Conservation (phyloP, 2,329 filamentous ascomycete genomes). For the Xylariaceae sp. region DNA sequence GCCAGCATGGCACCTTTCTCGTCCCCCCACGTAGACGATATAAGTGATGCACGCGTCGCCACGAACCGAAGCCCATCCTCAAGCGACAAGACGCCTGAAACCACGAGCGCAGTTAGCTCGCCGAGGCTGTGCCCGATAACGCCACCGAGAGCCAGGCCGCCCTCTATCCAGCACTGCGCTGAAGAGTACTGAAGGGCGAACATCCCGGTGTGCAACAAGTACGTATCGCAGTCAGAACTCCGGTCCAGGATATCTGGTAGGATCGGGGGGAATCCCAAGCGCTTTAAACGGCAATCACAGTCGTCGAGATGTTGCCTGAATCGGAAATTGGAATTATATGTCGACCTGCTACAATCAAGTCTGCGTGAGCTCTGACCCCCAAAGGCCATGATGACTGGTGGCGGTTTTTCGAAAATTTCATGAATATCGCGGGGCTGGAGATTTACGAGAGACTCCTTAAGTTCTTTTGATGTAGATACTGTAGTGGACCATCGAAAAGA, state of each 20-base stretch:
- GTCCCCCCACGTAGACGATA: slow-evolving; percentile 33
- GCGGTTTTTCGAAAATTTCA: neutral
- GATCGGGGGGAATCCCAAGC: slow-evolving; percentile 26
- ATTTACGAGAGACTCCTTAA: neutral
- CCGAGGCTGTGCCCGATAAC: slow-evolving; percentile 43
- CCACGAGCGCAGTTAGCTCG: slow-evolving; percentile 39
- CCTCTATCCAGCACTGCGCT: slow-evolving; percentile 37
- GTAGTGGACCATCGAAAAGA: neutral
- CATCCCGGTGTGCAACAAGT: slow-evolving; percentile 38
- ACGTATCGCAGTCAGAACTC: slow-evolving; percentile 21
- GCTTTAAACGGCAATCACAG: slow-evolving; percentile 12
- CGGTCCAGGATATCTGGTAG: slow-evolving; percentile 33
- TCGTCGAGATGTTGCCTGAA: slow-evolving; percentile 27
- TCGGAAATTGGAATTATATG: slow-evolving; percentile 28
- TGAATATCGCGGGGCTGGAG: neutral
- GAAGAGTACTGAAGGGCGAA: slow-evolving; percentile 40
- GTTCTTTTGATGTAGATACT: neutral
- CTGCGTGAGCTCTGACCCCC: slow-evolving; percentile 32
- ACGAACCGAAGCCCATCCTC: slow-evolving; percentile 33
- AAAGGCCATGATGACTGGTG: slow-evolving; percentile 37
- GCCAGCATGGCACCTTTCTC: slow-evolving; percentile 41
- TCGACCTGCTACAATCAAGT: slow-evolving; percentile 28
- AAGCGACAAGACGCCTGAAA: slow-evolving; percentile 33
- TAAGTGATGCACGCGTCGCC: slow-evolving; percentile 27
- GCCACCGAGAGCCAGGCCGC: slow-evolving; percentile 27